Conservation (phyloP, 2,329 filamentous ascomycete species). For the Camillea tinctor region DNA sequence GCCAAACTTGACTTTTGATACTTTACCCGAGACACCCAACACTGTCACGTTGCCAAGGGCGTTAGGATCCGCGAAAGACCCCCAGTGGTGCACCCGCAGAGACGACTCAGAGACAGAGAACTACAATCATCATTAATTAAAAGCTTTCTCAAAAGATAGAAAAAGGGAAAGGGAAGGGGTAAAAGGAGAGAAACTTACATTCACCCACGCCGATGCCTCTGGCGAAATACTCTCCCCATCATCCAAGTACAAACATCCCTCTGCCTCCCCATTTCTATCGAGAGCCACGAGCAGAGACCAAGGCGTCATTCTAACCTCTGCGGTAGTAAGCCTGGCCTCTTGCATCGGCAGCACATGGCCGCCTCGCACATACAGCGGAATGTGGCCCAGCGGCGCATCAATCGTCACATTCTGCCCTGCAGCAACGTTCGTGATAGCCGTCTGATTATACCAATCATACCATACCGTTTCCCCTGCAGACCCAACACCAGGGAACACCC, state of each 20-base stretch:
- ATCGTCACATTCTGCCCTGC: constrained; percentile 41
- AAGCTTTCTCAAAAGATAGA: neutral
- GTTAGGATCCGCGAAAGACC: constrained; percentile 56
- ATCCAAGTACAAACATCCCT: constrained; percentile 67
- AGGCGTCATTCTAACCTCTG: constrained; percentile 58
- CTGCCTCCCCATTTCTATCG: constrained; percentile 51
- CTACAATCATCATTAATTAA: constrained; percentile 14
- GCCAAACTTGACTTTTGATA: constrained; percentile 52
- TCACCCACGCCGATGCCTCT: constrained; percentile 53
- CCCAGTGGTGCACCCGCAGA: constrained; percentile 49
- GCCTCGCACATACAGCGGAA: constrained; percentile 70
- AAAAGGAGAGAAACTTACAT: constrained; percentile 32
- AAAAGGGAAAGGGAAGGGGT: neutral
- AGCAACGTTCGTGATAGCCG: constrained; percentile 41
- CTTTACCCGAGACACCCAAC: constrained; percentile 48
- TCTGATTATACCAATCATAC: constrained; percentile 80
- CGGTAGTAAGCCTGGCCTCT: constrained; percentile 65
- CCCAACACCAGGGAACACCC: constrained; percentile 66
- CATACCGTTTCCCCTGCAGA: constrained; percentile 53
- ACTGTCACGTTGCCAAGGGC: constrained; percentile 62
- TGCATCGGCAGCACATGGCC: constrained; percentile 67
- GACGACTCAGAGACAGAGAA: constrained; percentile 43
- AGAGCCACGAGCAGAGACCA: constrained; percentile 69
- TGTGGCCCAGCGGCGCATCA: constrained; percentile 57
- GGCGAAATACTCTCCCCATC: constrained; percentile 68